Conservation (phyloP, 805 yeast genomes). For the Yarrowia sp. region DNA sequence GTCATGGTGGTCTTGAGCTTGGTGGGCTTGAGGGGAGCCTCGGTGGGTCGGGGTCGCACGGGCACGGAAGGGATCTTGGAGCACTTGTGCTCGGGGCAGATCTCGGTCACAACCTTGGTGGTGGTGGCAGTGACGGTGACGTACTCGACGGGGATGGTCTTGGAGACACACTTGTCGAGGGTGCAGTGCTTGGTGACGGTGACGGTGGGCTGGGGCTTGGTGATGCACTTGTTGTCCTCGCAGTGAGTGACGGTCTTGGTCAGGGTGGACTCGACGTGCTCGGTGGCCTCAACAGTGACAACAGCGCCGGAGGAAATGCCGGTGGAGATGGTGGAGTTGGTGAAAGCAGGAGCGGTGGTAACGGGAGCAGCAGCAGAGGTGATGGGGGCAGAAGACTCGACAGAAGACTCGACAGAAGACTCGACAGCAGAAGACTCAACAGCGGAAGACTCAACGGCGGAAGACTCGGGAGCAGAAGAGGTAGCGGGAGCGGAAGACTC, state of each 20-base stretch:
- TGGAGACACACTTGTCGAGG: constrained; percentile 15
- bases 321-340: constrained; percentile 23
- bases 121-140: constrained; percentile 13
- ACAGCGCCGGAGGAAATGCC: constrained; percentile 8
- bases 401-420: constrained; percentile 7
- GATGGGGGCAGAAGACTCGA: neutral
- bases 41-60: constrained; percentile 8
- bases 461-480: neutral
- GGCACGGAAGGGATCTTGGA: constrained; percentile 15
- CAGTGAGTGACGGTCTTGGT: constrained; percentile 37
- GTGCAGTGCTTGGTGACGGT: constrained; percentile 17
- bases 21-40: constrained; percentile 28
- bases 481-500: neutral
- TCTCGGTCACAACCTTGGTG: constrained; percentile 18
- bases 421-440: constrained; percentile 5
- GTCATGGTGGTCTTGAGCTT: constrained; percentile 14
- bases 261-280: constrained; percentile 17
- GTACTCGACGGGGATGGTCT: constrained; percentile 15
- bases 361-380: neutral
- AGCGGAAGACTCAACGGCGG: constrained; percentile 16
- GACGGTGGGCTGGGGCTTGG: constrained; percentile 24
- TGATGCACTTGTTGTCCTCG: constrained; percentile 22
- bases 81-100: constrained; percentile 24
- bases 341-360: neutral
- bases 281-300: constrained; percentile 17